Evolutionary conservation across 2,329 filamentous ascomycete genomes (phyloP), one percentile per base, ranked within the genome.

Genomic region (Phaeomoniella chlamydospora): DNA sequence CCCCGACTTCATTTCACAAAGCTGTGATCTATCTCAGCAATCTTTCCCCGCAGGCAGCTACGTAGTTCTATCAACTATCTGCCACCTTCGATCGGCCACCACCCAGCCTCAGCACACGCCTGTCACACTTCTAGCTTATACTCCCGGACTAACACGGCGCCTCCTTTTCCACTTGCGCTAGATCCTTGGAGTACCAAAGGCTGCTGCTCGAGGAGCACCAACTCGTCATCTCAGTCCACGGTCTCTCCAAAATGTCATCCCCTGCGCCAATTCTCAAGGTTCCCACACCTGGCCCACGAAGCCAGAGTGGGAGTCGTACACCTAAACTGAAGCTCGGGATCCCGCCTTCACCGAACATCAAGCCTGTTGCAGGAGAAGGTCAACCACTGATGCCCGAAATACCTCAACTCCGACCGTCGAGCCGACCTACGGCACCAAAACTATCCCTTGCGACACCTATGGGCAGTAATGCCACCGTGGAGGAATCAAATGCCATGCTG

Each of bases 251-350:
- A 49, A 82, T 87, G 77, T 74, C 80, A 39, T 76, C 80, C 34
- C 77, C 81, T 36, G 82, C 79, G 36, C 84, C 84, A 41, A 73
- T 92, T 39, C 77, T 93, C 38, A 80, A 85, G 41, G 82, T 85
- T 37, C 84, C 85, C 42, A 77, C 92, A 38, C 81, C 80, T 29
- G 82, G 83, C 44, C 67, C 65, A 45, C 70, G 76, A 47, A 68
- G 68, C 43, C 68, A 67, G 46, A 64, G 68, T 44, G 76, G 74
- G 40, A 64, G 69, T 40, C 70, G 80, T 43, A 68, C 80, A 36
- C 85, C 85, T 17, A 77, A 81, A 49, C 71, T 96, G 39, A 88
- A 86, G 31, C 73, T 96, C 38, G 83, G 87, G 32, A 96, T 96
- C 39, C 88, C 88, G 26, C 77, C 82, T 1, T 93, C 85, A 22